Base-by-base conservation (phyloP, 2,329 filamentous ascomycete species). In the Claviceps sp. region DNA sequence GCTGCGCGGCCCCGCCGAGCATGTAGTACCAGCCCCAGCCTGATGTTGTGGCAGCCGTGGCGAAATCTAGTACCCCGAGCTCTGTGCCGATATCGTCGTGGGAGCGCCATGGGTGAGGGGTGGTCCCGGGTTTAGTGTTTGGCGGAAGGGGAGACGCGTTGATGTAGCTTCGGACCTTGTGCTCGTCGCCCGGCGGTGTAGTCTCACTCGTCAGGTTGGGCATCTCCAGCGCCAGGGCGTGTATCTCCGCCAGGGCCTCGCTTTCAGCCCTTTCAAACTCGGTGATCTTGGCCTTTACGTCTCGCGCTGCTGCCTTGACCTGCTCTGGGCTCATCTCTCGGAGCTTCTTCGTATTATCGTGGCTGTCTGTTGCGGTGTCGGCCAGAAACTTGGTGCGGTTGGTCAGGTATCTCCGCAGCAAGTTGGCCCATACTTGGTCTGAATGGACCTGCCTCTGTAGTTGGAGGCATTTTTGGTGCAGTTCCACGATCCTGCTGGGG, bases 21-120 rank as follows among this genome's bases (percentile, higher is more conserved):
- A 98, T 80, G 68, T 89, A 97, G 71, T 98, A 98, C 88, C 89
- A 98, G 1, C 93, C 93, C 91, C 91, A 98, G 40, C 93, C 93
- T 3, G 85, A 87, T 1, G 88, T 84, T n/a, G 79, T 82, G 2
- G 84, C 84, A 5, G 89, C 89, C 54, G 78, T 83, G 5, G 85
- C 75, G 63, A 98, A 96, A 70, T 98, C 91, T 49, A 98, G 74
- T n/a, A 98, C 76, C 37, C 84, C 83, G n/a, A 98, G 78, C 62
- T 89, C 81, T 4, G 81, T 75, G 36, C 93, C 93, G 59, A 98
- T 91, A 58, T 91, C 79, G 7, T 93, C 85, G 66, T 96, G 90
- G 0, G 87, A 91, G 43, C 81, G 76, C 77, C 77, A 83, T 6
- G 77, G 69, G 52, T 65, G 59, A 34, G 30, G 9, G 30, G 30